Percentiles rank a stretch among this genome's conserved stretches.
These are phyloP conservation scores for Handroanthus guayacan DNA, from an alignment of 257 asterid genomes.

Conservation along the genomic window DNA sequence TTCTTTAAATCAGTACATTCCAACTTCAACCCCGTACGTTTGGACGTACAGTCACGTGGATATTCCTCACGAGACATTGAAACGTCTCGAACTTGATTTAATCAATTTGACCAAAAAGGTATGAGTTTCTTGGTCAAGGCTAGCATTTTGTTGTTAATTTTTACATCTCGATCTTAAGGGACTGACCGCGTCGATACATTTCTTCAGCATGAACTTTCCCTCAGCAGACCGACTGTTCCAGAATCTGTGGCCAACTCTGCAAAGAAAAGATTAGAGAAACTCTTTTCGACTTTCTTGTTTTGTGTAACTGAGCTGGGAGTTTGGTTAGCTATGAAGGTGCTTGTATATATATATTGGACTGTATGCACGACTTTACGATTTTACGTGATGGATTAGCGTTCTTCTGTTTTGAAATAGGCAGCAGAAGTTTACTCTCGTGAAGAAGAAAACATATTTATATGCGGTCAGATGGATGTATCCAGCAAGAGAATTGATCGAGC, in stretches of 20 bases:
- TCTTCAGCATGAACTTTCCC: slow-evolving; percentile 55
- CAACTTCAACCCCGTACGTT: slow-evolving; percentile 65
- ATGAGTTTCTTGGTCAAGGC: slow-evolving; percentile 19
- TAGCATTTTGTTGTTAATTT: not conserved
- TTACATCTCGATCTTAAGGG: slow-evolving; percentile 20
- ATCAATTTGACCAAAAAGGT: slow-evolving; percentile 54
- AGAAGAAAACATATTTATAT: slow-evolving; percentile 44
- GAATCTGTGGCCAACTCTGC: slow-evolving; percentile 49
- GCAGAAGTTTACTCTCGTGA: slow-evolving; percentile 61
- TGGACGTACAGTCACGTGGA: slow-evolving; percentile 48
- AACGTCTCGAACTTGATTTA: slow-evolving; percentile 38
- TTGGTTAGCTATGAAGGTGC: slow-evolving; percentile 84
- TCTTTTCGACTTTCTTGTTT: slow-evolving; percentile 48
- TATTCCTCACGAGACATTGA: slow-evolving; percentile 36
- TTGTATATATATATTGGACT: not conserved
- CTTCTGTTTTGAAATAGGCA: slow-evolving; percentile 54
- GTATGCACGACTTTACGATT: too few relatives aligned
- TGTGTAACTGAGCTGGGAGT: slow-evolving; percentile 79
- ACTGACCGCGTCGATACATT: slow-evolving; percentile 32
- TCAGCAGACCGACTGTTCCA: slow-evolving; percentile 37
- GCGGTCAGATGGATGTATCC: slow-evolving; percentile 54
- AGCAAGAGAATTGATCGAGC: slow-evolving; percentile 49
- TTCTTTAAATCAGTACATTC: slow-evolving; percentile 50
- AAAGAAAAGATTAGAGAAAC: slow-evolving; percentile 49
- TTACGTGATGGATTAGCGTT: not conserved